Evolutionary conservation across 345 rosid genomes (phyloP), one percentile per base, ranked within the genome.

Genomic region (Litchi chinensis): DNA sequence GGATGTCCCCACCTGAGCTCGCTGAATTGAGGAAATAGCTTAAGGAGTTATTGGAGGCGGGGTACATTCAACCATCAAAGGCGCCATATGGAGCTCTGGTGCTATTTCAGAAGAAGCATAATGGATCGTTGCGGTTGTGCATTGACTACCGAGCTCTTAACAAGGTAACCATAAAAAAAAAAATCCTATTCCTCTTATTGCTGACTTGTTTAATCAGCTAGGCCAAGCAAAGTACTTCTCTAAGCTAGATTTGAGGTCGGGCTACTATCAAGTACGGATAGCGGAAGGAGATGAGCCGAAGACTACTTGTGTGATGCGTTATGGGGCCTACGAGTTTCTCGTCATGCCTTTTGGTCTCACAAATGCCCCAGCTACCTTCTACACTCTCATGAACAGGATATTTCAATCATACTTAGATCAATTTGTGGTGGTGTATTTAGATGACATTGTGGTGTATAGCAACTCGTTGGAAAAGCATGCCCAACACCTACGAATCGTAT

Each of bases 321-420:
- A 77, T 19, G 62, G 59, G 0, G 24, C 72, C 0, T 66, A 22
- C 6, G 65, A 65, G 65, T 66, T 76, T 26, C 46, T 65, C 1
- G 46, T 66, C 10, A 76, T 76, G 79, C 73, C 72, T 1, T 26
- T 76, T 13, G 28, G 64, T 0, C 15, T 76, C 0, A 76, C 50
- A 5, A 66, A 76, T 18, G 69, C 71, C 6, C 65, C 28, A 3
- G 28, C 65, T 5, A 76, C 50, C 1, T 76, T 76, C 11, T 65
- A 24, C n/a, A 75, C 78, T 16, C 40, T 41, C 13, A 64, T 75
- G 70, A 63, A 64, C n/a, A 40, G 37, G 37, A 32, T 32, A 0
- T 32, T 1, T 2, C 37, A 32, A 32, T 3, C 37, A 3, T 32
- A 24, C 1, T 32, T 64, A 32, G 44, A 41, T 4, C 70, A 16